These are phyloP conservation scores for Plectosphaerella cucumerina DNA, from an alignment of 2,329 filamentous ascomycete species.

Conservation along the genomic window DNA sequence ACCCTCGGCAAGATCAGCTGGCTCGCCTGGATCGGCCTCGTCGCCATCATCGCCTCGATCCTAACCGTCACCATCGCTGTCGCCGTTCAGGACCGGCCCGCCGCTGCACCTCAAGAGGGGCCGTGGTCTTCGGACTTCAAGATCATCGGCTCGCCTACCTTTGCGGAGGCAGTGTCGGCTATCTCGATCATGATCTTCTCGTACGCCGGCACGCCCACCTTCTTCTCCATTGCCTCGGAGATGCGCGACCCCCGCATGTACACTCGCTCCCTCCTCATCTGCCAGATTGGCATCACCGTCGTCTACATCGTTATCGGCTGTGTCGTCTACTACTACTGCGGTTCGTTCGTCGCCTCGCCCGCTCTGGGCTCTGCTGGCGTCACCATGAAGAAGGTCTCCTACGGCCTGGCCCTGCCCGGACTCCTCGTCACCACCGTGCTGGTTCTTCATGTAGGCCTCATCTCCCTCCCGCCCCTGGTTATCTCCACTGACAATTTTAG, in stretches of 20 bases:
- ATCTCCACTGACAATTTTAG: background rate
- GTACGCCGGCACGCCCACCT: constrained; percentile 29
- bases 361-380: constrained; percentile 39
- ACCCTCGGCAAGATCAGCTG: constrained; percentile 26
- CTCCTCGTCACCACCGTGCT: constrained; percentile 20
- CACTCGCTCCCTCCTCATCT: constrained; percentile 19
- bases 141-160: constrained; percentile 22
- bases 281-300: constrained; percentile 20
- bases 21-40: constrained; percentile 25
- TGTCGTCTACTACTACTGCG: constrained; percentile 41
- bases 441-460: constrained; percentile 18
- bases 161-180: constrained; percentile 23
- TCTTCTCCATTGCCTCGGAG: constrained; percentile 26
- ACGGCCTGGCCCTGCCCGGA: constrained; percentile 30
- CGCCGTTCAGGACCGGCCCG: constrained; percentile 20
- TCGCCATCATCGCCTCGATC: constrained; percentile 18
- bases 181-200: constrained; percentile 29
- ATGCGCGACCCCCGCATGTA: constrained; percentile 26
- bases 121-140: constrained; percentile 21
- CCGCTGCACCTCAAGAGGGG: constrained; percentile 13
- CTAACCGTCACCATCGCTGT: constrained; percentile 23
- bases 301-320: constrained; percentile 27
- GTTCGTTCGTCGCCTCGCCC: constrained; percentile 39
- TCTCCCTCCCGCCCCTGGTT: fast-evolving
- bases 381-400: constrained; percentile 36